Base-by-base conservation (phyloP, 768 basidiomycete genomes). In the Naganishia antarctica region DNA sequence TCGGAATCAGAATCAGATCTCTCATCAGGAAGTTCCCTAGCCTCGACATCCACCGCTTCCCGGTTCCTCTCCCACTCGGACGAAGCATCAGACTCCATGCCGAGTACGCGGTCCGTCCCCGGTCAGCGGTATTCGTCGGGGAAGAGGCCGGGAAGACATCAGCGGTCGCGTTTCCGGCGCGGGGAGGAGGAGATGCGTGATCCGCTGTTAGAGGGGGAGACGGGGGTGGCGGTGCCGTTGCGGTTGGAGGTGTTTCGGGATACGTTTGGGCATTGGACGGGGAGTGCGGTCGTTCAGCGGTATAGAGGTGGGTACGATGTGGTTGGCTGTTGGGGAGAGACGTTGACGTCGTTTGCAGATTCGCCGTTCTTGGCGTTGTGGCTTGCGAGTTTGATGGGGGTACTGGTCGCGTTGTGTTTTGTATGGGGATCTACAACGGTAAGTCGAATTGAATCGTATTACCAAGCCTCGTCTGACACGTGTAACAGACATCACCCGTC, bases 391-490 rank as follows among this genome's bases (percentile, higher is more conserved):
- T 46, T 74, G 25, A 18, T 74, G n/a, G 73, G 67, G 4, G 67
- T 77, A 3, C 13, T 77, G 7, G 63, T 76, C 18, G 74, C 69
- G 7, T 61, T 77, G 7, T 51, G 58, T 23, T 77, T 77, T 51
- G 74, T 77, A 16, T 77, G 76, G 76, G 76, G 76, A 0, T 72
- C 74, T 9, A 75, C 76, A 43, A 72, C 74, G 44, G 73, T 74
- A 50, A 66, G 71, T 66, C 7, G 16, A 7, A 13, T 3, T 23
- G 12, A 34, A 59, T n/a, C 25, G 25, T 13, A 6, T 21, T 32
- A 29, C 11, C 1, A 12, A 37, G 11, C 21, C 15, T n/a, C n/a
- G 25, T 18, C 31, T 45, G 26, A 28, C 25, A 11, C 46, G 4
- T 49, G 25, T 48, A 6, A 9, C 61, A 48, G 46, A 21, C 61